These are phyloP conservation scores for Cornus kousa DNA, from an alignment of 148 eudicot species.

Conservation along the genomic window DNA sequence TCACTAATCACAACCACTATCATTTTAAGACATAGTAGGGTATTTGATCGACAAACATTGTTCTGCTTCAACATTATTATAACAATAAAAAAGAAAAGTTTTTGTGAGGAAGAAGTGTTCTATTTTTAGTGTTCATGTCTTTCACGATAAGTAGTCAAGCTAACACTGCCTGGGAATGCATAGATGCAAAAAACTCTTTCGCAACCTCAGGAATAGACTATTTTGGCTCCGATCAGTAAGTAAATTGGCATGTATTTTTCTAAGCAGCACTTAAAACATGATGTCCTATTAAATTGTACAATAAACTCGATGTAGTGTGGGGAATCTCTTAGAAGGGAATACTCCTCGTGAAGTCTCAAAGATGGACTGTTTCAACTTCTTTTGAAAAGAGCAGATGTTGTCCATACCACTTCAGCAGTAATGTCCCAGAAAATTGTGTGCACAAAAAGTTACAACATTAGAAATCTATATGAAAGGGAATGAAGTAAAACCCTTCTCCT, in stretches of 20 bases:
- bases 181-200: background rate
- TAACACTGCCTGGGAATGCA: slow-evolving; percentile 6
- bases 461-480: background rate
- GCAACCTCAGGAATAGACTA: background rate
- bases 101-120: background rate
- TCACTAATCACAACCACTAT: background rate
- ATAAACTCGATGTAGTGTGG: background rate
- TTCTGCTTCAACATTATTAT: background rate
- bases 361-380: no score
- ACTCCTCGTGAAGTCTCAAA: no score
- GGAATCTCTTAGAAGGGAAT: background rate
- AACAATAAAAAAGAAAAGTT: background rate
- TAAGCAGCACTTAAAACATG: background rate
- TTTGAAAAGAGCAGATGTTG: background rate
- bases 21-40: background rate
- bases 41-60: background rate
- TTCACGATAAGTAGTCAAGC: background rate
- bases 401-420: background rate
- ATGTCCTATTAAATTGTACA: background rate
- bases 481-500: background rate
- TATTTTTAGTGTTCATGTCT: background rate
- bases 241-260: background rate
- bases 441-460: background rate
- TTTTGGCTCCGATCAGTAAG: background rate
- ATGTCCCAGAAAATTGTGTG: background rate